Base-by-base conservation (phyloP, 805 yeast species). In the Monosporozyma siamensis region DNA sequence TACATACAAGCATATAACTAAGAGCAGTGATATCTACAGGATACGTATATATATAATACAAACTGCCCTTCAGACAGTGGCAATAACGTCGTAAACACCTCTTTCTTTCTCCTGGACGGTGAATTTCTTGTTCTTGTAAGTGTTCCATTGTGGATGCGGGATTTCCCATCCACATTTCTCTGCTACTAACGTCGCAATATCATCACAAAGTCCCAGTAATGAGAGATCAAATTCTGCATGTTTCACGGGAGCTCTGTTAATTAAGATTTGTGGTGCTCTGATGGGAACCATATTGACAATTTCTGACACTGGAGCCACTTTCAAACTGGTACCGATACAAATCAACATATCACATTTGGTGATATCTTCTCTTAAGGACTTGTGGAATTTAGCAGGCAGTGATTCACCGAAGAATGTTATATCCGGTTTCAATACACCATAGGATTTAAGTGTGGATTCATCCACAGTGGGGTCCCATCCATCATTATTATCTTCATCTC, bases 401-500 rank as follows among this genome's bases (percentile, higher is more conserved):
- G 79, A 75, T 60, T 89, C 97, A 11, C 95, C 95, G 52, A 88
- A 88, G 55, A 88, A 89, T 0, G 95, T 87, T 46, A 88, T 88
- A 58, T 88, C 95, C 0, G 97, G 97, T 60, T 89, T 88, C 72
- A 86, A 72, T 3, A 87, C 90, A 14, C 95, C 96, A 54, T 63
- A 77, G 7, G 82, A 72, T 75, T 73, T 22, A 67, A 63, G 6
- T 25, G 40, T 25, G 8, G 20, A 22, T 6, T 23, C 17, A 37
- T 37, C 39, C 7, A 17, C 14, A 20, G 23, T 12, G 15, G 21
- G 9, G 2, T 12, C 11, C 22, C 21, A 18, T 12, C 21, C 24
- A 15, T 29, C 35, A n/a, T n/a, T n/a, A n/a, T n/a, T n/a, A n/a
- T n/a, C n/a, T n/a, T n/a, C n/a, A n/a, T n/a, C n/a, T n/a, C n/a